Base-by-base conservation (phyloP, 306 rosid species). In the Dalbergia cultrata region DNA sequence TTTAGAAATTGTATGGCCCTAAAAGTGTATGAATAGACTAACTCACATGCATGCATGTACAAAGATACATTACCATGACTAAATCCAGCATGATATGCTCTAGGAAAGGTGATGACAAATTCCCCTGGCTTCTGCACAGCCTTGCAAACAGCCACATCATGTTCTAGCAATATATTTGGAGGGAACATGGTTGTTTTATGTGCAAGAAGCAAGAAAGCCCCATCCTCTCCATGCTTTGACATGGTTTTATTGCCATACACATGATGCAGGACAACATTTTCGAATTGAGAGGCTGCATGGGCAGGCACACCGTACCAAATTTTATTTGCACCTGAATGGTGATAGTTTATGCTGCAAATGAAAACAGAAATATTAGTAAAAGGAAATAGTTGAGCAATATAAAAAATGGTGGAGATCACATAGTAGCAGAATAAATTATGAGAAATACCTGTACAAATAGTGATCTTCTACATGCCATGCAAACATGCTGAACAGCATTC, bases 381-480 rank as follows among this genome's bases (percentile, higher is more conserved):
- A 16, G 6, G 14, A 47, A 26, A 9, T 22, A 5, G 13, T 61
- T 64, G 31, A 54, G 47, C 9, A 59, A 22, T 39, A 16, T 14
- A 10, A 72, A 68, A 21, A 17, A 9, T 37, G 22, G 6, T 6
- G 22, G 12, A 10, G 37, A 7, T 54, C 49, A 3, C 6, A 3
- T 6, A 81, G 31, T 10, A 63, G 13, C 12, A 26, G 5, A 58
- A n/a, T 1, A n/a, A 39, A 53, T 5, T 49, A 3, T 69, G 57
- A 60, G 35, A 57, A 11, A 7, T 75, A 86, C 89, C 87, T 80
- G 75, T 80, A 80, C 37, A 86, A 39, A 39, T 80, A 83, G 21
- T 83, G 89, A 80, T 86, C 89, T 72, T 86, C 87, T 33, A 83
- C 89, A 54, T 86, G 89, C 87, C 89, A 86, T 45, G 89, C 85